phyloP scores from a whole-genome alignment of 805 yeast species.

The Saccharomycopsis amapae region DNA sequence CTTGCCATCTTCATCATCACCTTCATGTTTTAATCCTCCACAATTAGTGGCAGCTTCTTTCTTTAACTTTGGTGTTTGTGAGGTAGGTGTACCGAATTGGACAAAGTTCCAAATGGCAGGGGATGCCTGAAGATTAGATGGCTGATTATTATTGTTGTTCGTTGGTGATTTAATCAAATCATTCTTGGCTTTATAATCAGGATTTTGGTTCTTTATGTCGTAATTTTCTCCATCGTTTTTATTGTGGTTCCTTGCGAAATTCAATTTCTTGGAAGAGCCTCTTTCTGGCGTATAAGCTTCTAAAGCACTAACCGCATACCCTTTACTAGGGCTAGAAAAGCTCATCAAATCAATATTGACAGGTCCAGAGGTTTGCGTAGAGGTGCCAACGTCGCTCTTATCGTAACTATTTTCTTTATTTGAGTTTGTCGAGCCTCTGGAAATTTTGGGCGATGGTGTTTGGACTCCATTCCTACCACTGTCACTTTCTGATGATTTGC shows the following conservation, averaged over 20 bases:
- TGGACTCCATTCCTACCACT: not conserved
- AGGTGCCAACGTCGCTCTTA: not conserved
- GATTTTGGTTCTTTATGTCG: not conserved
- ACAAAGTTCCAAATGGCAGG: constrained; percentile 94
- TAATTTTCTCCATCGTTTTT: not conserved
- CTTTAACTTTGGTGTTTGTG: constrained; percentile 13
- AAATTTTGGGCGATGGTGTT: constrained; percentile 9
- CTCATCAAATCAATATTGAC: constrained; percentile 21
- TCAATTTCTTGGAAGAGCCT: constrained; percentile 29
- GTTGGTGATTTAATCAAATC: constrained; percentile 2
- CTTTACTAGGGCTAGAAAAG: constrained; percentile 33
- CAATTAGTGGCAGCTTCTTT: not conserved
- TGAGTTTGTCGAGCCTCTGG: constrained; percentile 1
- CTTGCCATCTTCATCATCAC: constrained; percentile 5
- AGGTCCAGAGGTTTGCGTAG: constrained; percentile 6
- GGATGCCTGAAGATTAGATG: constrained; percentile 35
- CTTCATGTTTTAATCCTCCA: not conserved
- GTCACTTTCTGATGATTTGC: not conserved
- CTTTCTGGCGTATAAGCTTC: constrained; percentile 64
- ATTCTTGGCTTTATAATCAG: not conserved
- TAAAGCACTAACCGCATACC: constrained; percentile 42
- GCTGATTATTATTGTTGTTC: constrained; percentile 20
- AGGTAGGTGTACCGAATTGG: constrained; percentile 50
- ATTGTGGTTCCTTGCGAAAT: not conserved
- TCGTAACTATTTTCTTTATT: constrained; percentile 15